These are phyloP conservation scores for Capsicum chinense DNA, from an alignment of 257 asterid species.

Conservation along the genomic window DNA sequence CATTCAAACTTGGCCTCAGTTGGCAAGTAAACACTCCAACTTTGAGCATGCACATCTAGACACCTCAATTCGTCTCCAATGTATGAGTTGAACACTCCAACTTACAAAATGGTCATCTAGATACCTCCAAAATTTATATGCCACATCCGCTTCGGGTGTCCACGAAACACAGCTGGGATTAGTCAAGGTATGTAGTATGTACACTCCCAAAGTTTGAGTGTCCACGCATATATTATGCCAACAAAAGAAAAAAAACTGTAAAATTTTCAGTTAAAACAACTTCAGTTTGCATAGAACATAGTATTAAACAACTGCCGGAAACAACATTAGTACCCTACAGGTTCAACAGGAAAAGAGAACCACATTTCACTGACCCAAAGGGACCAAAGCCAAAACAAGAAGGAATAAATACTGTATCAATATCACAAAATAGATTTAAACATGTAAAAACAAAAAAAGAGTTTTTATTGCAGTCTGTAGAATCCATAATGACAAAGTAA, in stretches of 20 bases:
- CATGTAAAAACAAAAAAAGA: too few species aligned
- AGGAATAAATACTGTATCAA: slow-evolving; percentile 3
- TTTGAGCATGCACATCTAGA: not conserved
- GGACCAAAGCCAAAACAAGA: not conserved
- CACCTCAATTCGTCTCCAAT: not conserved
- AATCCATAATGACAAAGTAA: not conserved
- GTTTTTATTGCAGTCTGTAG: not conserved
- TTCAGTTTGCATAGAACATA: not conserved
- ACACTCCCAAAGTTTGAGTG: not conserved
- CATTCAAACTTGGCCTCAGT: not conserved
- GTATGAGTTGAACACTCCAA: not conserved
- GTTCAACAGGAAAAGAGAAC: not conserved
- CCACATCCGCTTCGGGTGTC: not conserved
- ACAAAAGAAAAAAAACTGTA: not conserved
- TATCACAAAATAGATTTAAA: not conserved
- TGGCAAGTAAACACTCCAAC: not conserved
- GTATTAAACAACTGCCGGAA: not conserved
- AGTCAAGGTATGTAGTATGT: not conserved
- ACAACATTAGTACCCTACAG: not conserved
- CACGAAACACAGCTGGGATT: not conserved
- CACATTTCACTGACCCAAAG: not conserved
- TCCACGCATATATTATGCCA: not conserved
- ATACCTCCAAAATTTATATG: not conserved
- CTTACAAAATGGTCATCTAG: not conserved
- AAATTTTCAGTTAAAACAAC: not conserved